A percentile compares a stretch with the other conserved stretches of the same genome.
phyloP scores from a whole-genome alignment of 129 eudicot genomes.

The Tagetes erecta region DNA sequence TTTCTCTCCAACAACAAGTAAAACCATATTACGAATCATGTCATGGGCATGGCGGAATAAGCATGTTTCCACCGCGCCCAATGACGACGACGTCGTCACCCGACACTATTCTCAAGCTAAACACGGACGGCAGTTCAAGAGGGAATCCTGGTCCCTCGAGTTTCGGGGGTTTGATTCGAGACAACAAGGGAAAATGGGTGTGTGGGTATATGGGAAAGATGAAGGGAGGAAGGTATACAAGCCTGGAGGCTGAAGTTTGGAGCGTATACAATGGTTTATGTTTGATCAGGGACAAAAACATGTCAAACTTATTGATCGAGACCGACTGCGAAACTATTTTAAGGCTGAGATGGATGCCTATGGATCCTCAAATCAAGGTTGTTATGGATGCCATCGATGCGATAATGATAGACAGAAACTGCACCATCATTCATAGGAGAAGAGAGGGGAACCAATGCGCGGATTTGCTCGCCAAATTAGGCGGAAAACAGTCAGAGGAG shows the following conservation, averaged over 20 bases:
- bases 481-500: background rate
- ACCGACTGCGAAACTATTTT: constrained; percentile 8
- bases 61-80: too few species aligned
- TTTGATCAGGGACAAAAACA: background rate
- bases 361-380: background rate
- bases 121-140: constrained; percentile 28
- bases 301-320: constrained; percentile 13
- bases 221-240: background rate
- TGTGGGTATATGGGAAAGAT: constrained; percentile 31
- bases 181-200: constrained; percentile 12
- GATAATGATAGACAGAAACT: constrained; percentile 13
- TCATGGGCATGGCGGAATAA: too few species aligned
- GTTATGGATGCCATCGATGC: background rate
- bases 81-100: background rate
- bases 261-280: constrained; percentile 4
- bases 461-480: constrained; percentile 23
- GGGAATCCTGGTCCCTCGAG: constrained; percentile 30
- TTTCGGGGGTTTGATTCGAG: constrained; percentile 23
- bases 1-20: too few species aligned
- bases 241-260: constrained; percentile 14
- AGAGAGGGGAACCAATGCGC: constrained; percentile 32
- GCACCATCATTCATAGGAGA: constrained; percentile 15
- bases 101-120: constrained; percentile 9
- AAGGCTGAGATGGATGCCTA: background rate
- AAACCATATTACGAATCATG: too few species aligned